Conservation (phyloP, 2,329 filamentous ascomycete species). For the Pseudogymnoascus sp. region DNA sequence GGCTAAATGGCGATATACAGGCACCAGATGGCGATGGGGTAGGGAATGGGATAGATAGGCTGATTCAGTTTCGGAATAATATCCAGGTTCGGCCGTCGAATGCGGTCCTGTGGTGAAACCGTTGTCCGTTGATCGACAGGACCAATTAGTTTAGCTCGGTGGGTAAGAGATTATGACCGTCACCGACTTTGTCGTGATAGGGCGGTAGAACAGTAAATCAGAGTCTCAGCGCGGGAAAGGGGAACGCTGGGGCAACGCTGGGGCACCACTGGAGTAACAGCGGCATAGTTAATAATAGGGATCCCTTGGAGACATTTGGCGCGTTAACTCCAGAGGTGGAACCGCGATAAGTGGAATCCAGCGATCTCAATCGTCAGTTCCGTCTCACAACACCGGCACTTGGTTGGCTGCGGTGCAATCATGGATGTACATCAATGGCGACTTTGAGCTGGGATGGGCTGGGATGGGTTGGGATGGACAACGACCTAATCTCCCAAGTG, state of each 20-base stretch:
- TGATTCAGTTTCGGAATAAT: background rate
- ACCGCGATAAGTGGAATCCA: background rate
- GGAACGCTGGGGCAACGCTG: background rate
- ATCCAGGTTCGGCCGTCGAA: background rate
- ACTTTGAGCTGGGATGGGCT: slow-evolving; percentile 9
- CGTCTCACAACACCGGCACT: background rate
- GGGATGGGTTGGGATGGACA: slow-evolving; percentile 4
- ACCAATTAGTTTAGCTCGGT: background rate
- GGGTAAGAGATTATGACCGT: slow-evolving; percentile 4
- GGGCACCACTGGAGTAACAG: background rate
- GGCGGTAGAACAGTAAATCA: background rate
- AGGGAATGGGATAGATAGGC: background rate
- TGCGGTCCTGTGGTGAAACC: background rate
- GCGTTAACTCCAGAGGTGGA: background rate
- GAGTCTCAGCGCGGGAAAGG: background rate
- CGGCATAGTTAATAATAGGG: slow-evolving; percentile 4
- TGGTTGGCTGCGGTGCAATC: background rate
- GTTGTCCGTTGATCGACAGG: background rate
- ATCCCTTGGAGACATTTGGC: background rate
- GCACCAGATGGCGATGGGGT: background rate
- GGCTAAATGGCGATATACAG: background rate
- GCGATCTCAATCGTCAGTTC: background rate
- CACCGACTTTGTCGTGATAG: background rate
- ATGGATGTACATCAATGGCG: background rate
- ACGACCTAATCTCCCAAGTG: slow-evolving; percentile 11